Base-by-base conservation (phyloP, 306 rosid species). In the Fragaria iinumae region DNA sequence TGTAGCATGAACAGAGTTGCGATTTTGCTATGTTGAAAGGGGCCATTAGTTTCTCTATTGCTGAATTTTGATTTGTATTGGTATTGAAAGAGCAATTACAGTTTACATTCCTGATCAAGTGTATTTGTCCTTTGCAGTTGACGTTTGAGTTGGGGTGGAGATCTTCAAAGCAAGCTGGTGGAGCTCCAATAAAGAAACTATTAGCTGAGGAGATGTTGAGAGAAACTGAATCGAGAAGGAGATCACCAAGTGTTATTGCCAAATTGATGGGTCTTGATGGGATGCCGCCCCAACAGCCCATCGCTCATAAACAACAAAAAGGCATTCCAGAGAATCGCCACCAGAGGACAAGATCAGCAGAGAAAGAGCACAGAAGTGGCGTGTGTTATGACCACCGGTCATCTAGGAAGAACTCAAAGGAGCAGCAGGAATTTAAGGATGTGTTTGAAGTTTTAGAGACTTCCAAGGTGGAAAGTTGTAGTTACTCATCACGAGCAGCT, bases 231-330 rank as follows among this genome's bases (percentile, higher is more conserved):
- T 80, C 86, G 55, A 89, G 86, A 74, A 88, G 96, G 86, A 87
- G 91, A 73, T 74, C 96, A 1, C 96, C 97, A 0, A 87, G 92
- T 82, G 91, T 93, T 67, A 78, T 95, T 82, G 97, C 99, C 62
- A 91, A 88, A 81, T 86, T 95, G 93, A 95, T 95, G 99, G 99
- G 99, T 79, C 97, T 95, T 67, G 99, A 95, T 65, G 97, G 92
- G 77, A 62, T 95, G 82, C 97, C 96, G 0, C 83, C 81, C 69
- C 89, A 86, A 84, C 93, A 87, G 80, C 75, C 88, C 77, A 36
- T 87, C 79, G 20, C 75, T 65, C 80, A 81, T 79, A 91, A 80
- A 84, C 92, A 87, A 52, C 87, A 80, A 2, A 88, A 72, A 67
- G 81, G 75, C 76, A 78, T 77, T 6, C 60, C 87, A 1, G 92